Conservation (phyloP, 1,284 basidiomycete genomes). For the Thecaphora frezii region DNA sequence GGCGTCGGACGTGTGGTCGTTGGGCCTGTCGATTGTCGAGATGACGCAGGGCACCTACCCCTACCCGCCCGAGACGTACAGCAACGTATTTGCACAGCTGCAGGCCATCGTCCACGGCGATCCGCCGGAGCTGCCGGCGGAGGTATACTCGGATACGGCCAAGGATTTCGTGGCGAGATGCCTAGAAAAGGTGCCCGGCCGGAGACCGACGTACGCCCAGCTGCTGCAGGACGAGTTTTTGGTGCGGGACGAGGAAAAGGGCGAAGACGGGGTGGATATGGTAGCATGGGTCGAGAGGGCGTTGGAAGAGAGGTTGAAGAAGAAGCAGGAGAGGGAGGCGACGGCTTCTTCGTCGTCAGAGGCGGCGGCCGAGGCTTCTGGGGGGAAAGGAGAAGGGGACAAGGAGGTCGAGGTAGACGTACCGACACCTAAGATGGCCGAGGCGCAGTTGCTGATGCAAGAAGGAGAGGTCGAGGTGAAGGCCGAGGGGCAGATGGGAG, state of each 20-base stretch:
- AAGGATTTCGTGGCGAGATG: constrained; percentile 55
- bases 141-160: constrained; percentile 56
- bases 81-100: constrained; percentile 93
- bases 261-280: constrained; percentile 58
- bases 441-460: too few relatives aligned
- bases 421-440: too few relatives aligned
- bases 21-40: constrained; percentile 94
- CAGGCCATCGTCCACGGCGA: constrained; percentile 94
- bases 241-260: constrained; percentile 56
- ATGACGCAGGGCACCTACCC: constrained; percentile 89
- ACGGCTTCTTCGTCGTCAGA: too few relatives aligned
- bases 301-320: constrained; percentile 15
- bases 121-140: constrained; percentile 75
- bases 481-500: too few relatives aligned
- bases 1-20: constrained; percentile 95
- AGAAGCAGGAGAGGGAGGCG: constrained; percentile 12
- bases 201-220: constrained; percentile 80
- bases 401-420: too few relatives aligned
- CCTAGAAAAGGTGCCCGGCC: constrained; percentile 63
- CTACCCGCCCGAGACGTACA: constrained; percentile 96
- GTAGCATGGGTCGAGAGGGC: constrained; percentile 50
- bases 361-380: too few relatives aligned
- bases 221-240: constrained; percentile 79
- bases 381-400: too few relatives aligned
- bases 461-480: too few relatives aligned